phyloP scores from a whole-genome alignment of 768 basidiomycete species.

The Chlorophyllum brunneum region DNA sequence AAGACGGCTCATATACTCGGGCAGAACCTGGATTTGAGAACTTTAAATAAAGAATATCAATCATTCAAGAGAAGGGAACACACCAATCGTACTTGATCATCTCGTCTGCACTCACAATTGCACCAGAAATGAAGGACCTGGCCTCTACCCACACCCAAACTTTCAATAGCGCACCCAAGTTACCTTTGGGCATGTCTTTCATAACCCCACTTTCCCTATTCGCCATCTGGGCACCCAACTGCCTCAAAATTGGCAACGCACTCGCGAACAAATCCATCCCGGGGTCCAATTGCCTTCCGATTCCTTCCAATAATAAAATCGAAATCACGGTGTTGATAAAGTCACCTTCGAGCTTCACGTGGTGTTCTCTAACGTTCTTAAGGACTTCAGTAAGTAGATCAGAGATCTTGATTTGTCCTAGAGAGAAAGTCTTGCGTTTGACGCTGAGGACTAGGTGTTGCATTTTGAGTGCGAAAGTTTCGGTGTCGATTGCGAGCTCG shows the following conservation, averaged over 20 bases:
- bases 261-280: constrained; percentile 92
- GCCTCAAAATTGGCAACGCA: constrained; percentile 88
- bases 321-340: constrained; percentile 98
- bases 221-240: constrained; percentile 90
- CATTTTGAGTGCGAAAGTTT: constrained; percentile 97
- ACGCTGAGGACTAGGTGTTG: constrained; percentile 92
- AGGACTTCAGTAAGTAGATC: constrained; percentile 91
- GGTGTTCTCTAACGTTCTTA: constrained; percentile 80
- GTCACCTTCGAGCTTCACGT: constrained; percentile 98
- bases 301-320: constrained; percentile 90
- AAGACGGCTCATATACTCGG: constrained; percentile 30
- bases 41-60: neutral
- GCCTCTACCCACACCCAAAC: constrained; percentile 97
- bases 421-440: constrained; percentile 94
- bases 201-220: constrained; percentile 49
- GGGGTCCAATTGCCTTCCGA: constrained; percentile 92
- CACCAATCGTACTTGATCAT: constrained; percentile 86
- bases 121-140: constrained; percentile 76
- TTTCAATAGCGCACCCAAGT: constrained; percentile 86
- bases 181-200: constrained; percentile 58
- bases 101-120: constrained; percentile 79
- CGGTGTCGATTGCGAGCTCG: constrained; percentile 83
- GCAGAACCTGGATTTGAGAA: constrained; percentile 20
- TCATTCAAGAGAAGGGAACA: constrained; percentile 23
- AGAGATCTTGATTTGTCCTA: constrained; percentile 95